Evolutionary conservation across 2,329 filamentous ascomycete genomes (phyloP), one percentile per base, ranked within the genome.

Genomic region (Colletotrichum sp.): DNA sequence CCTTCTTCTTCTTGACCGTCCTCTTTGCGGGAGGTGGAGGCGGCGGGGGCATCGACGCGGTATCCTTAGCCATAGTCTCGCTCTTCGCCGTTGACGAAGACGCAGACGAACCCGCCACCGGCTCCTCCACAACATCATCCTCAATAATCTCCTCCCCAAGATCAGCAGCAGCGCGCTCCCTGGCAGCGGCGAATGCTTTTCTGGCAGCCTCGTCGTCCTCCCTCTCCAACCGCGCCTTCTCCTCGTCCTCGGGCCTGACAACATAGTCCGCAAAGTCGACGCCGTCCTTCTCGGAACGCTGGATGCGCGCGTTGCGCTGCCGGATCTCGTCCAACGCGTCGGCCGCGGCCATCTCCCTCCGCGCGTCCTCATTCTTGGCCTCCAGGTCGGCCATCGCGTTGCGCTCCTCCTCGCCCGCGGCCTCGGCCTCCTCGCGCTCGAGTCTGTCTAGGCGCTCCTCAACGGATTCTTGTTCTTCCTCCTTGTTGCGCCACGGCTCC

Each of bases 311-410:
- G 86, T 99, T 99, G 78, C 96, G 88, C 68, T 95, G 96, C 71
- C 96, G 90, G 73, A 99, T 98, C 86, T 98, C 96, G 84, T 99
- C 97, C 71, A 99, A 87, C 9, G 96, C 96, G 87, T 99, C 97
- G 3, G 97, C 97, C 60, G 98, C 95, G 22, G 94, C 95, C 96
- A 99, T 99, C 85, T 99, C 97, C 55, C 94, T 90, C 87, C 97
- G 96, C 1, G 96, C 96, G 83, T 99, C 97, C 27, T 94, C 87
- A 71, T 96, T 98, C 87, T 98, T 98, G 77, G 94, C 93, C 86
- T 99, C 97, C 62, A 99, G 86, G 82, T 98, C 96, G 73, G 94
- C 94, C 97, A 99, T 99, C 27, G 95, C 95, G 84, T 98, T 96
- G 78, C 93, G 90, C 84, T 98, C 95, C 78, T 91, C 89, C 69